Evolutionary conservation across 2,329 filamentous ascomycete genomes (phyloP), one percentile per base, ranked within the genome.

Genomic region (Aspergillus fumigatus): DNA sequence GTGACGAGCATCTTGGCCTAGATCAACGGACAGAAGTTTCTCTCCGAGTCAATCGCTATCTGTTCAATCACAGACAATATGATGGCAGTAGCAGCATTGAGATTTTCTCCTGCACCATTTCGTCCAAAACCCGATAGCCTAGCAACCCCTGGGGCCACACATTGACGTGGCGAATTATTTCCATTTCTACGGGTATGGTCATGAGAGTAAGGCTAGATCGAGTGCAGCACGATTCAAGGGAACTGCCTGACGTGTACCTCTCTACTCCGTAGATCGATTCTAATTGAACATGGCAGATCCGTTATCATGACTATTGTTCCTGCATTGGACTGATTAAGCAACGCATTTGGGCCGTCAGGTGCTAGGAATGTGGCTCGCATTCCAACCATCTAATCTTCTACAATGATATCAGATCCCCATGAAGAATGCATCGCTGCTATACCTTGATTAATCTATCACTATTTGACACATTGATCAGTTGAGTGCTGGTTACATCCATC

Each of bases 301-400:
- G 4, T 29, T 29, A 29, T 29, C 27, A 26, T 23, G 1, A 26
- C 7, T 26, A 26, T 38, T 38, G 14, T 38, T 17, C 32, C 32
- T 17, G 14, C 32, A 17, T 35, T 35, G 32, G 32, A 7, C 32
- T 17, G 32, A 35, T 35, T 17, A 14, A 35, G 14, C 14, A 21
- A 19, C 10, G 9, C 3, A 43, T 43, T 6, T 11, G 3, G n/a
- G 40, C 40, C 26, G 43, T 47, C 43, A 26, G 43, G 10, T 47
- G 43, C 19, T 19, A 47, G 43, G 23, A 47, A 47, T 23, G 43
- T 27, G 54, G 54, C 43, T 32, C 43, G 49, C 54, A 56, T 56
- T 56, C 54, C 50, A 49, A 29, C 11, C 23, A 56, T 56, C 54
- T 56, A 56, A 53, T 56, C 54, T 48, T 14, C 11, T 6, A 47